These are phyloP conservation scores for Athelia sp. DNA, from an alignment of 1,284 basidiomycete species.

Conservation along the genomic window DNA sequence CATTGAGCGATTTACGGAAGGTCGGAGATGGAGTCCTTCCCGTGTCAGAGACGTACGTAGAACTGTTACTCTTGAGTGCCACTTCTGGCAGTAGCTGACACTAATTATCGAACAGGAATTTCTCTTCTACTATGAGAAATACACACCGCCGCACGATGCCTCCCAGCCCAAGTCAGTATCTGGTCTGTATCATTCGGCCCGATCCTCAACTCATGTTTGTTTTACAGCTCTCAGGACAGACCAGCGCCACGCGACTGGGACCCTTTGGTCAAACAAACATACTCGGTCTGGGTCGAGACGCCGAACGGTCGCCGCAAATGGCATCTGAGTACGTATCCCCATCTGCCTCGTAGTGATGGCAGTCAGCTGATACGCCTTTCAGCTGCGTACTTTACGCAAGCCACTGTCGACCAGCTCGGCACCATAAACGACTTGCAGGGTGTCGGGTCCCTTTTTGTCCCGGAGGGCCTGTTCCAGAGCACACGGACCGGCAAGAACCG, in stretches of 20 bases:
- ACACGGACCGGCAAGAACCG: slow-evolving; percentile 51
- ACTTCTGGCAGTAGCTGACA: background rate
- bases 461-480: slow-evolving; percentile 59
- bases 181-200: background rate
- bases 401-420: slow-evolving; percentile 57
- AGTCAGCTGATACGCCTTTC: slow-evolving; percentile 10
- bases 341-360: slow-evolving; percentile 8
- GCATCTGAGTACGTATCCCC: slow-evolving; percentile 60
- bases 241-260: slow-evolving; percentile 63
- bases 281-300: slow-evolving; percentile 66
- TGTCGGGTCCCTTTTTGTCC: slow-evolving; percentile 49
- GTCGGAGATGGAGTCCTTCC: slow-evolving; percentile 72
- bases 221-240: slow-evolving; percentile 27
- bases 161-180: slow-evolving; percentile 35
- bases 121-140: slow-evolving; percentile 76
- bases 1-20: slow-evolving; percentile 76
- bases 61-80: slow-evolving; percentile 6
- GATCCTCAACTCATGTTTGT: background rate
- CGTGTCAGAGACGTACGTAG: slow-evolving; percentile 68
- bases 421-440: slow-evolving; percentile 59
- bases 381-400: slow-evolving; percentile 78
- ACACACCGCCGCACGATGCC: slow-evolving; percentile 39
- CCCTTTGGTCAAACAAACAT: slow-evolving; percentile 73
- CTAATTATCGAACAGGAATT: slow-evolving; percentile 53
- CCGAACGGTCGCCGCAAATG: slow-evolving; percentile 65